Evolutionary conservation across 2,329 filamentous ascomycete genomes (phyloP), one percentile per base, ranked within the genome.

Genomic region (Lithohypha guttulata): DNA sequence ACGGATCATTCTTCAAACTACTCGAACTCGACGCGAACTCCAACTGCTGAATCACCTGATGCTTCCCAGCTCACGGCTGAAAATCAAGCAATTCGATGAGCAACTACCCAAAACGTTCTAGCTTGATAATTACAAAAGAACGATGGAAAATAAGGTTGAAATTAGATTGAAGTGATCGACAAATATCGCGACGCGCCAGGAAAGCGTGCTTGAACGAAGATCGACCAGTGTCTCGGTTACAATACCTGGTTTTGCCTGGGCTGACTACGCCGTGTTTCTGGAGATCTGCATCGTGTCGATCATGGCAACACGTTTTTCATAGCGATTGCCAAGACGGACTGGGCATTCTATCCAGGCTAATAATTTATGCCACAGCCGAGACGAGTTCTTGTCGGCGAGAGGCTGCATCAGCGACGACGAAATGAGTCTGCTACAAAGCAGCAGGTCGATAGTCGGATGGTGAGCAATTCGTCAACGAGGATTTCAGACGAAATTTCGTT

Each of bases 271-370:
- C 26, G 4, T 4, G 26, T 10, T 28, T n/a, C n/a, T n/a, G n/a
- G 9, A 28, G 26, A 28, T 28, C 26, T 28, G 26, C 26, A 28
- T 11, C 11, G 26, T n/a, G n/a, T n/a, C n/a, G n/a, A n/a, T n/a
- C n/a, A n/a, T n/a, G n/a, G n/a, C n/a, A n/a, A n/a, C 26, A 28
- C 26, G 26, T 28, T 28, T 28, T 28, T 28, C n/a, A n/a, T 6
- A 11, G 23, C 23, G 23, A 25, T 25, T 25, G 7, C n/a, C 23
- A 8, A 8, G 23, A 7, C n/a, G 23, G n/a, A 25, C 23, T 8
- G 23, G 23, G n/a, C 8, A 25, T 25, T 25, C 7, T 25, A 8
- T 7, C 26, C 4, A 28, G 9, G 26, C 26, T 4, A 10, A 28
- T 28, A 28, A 4, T 10, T 28, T 4, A 14, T 28, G 26, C 26